These are phyloP conservation scores for Phaffia rhodozyma DNA, from an alignment of 1,284 basidiomycete species.

Conservation along the genomic window DNA sequence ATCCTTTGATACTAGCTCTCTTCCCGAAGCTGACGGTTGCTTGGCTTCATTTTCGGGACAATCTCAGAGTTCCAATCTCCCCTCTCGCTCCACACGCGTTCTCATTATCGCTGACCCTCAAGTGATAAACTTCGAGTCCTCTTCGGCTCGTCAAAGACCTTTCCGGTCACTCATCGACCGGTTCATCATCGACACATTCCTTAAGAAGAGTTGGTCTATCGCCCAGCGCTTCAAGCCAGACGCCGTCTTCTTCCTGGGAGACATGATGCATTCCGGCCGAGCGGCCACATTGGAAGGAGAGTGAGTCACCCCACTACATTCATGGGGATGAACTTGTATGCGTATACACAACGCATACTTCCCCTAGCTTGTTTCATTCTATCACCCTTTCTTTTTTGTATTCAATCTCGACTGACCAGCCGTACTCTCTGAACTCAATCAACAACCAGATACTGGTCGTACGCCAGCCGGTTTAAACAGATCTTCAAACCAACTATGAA, in stretches of 20 bases:
- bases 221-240: conserved; percentile 51
- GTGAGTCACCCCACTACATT: conserved; percentile 41
- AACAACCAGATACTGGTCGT: conserved; percentile 46
- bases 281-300: conserved; percentile 47
- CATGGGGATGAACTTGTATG: conserved; percentile 16
- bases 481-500: conserved; percentile 44
- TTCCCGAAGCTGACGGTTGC: no score
- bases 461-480: conserved; percentile 48
- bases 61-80: neutral
- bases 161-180: conserved; percentile 40
- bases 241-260: conserved; percentile 65
- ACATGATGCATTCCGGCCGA: conserved; percentile 61
- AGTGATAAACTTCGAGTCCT: conserved; percentile 46
- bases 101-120: conserved; percentile 68
- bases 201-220: conserved; percentile 63
- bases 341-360: conserved; percentile 16
- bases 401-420: neutral
- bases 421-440: conserved; percentile 10
- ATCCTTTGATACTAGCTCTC: no score
- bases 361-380: conserved; percentile 20
- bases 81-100: conserved; percentile 44
- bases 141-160: conserved; percentile 33
- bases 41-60: neutral
- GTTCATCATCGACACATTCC: conserved; percentile 51
- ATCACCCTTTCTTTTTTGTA: neutral